These are phyloP conservation scores for Combretum micranthum DNA, from an alignment of 345 rosid genomes.

Conservation along the genomic window DNA sequence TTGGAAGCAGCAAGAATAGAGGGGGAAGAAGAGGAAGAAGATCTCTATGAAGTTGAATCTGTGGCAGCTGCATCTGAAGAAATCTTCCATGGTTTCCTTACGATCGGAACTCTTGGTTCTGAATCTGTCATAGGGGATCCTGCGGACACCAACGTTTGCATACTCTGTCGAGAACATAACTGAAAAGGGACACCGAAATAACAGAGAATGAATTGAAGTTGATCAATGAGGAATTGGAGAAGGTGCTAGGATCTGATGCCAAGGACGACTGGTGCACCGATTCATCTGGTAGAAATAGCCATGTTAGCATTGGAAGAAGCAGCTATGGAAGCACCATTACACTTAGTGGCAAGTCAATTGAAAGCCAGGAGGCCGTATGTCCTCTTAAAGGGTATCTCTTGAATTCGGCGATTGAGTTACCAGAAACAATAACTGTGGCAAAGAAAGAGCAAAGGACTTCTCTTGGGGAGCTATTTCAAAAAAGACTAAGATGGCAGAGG, in stretches of 20 bases:
- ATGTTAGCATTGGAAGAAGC: slow-evolving; percentile 71
- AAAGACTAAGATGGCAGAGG: slow-evolving; percentile 52
- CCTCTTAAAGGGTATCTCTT: slow-evolving; percentile 73
- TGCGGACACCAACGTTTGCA: slow-evolving; percentile 54
- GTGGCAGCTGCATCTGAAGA: slow-evolving; percentile 38
- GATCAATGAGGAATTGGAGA: slow-evolving; percentile 66
- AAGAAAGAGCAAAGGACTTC: slow-evolving; percentile 72
- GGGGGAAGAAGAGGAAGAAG: slow-evolving; percentile 36
- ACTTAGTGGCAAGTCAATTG: slow-evolving; percentile 55
- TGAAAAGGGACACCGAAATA: slow-evolving; percentile 59
- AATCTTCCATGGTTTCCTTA: slow-evolving; percentile 78
- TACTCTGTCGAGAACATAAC: slow-evolving; percentile 56
- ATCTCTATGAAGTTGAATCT: slow-evolving; percentile 37
- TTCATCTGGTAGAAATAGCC: slow-evolving; percentile 48
- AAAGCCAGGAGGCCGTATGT: slow-evolving; percentile 48
- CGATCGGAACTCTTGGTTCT: slow-evolving; percentile 64
- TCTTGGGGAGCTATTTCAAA: slow-evolving; percentile 75
- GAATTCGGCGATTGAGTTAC: slow-evolving; percentile 55
- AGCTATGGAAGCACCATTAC: slow-evolving; percentile 73
- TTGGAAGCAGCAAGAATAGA: slow-evolving; percentile 32
- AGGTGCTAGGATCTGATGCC: slow-evolving; percentile 50
- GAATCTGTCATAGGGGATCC: slow-evolving; percentile 20
- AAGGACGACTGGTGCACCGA: slow-evolving; percentile 47
- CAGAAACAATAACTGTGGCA: slow-evolving; percentile 46
- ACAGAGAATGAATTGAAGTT: slow-evolving; percentile 70